Conservation (phyloP, 352 stramenopile species). For the Phytophthora megakarya region DNA sequence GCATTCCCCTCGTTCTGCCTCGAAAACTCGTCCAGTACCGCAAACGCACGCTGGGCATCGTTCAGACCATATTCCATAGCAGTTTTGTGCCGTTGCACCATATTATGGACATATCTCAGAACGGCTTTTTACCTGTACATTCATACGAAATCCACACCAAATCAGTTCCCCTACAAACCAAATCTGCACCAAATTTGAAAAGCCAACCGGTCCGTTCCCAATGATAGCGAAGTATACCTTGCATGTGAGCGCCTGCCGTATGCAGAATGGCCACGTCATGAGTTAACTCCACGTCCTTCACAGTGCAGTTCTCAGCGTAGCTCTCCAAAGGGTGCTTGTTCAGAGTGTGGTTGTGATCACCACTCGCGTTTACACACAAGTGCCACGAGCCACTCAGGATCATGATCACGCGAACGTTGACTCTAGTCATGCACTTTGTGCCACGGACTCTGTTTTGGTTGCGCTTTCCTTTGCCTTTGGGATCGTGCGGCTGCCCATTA, state of each 20-base stretch:
- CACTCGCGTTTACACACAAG: neutral
- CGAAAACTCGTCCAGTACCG: conserved; percentile 12
- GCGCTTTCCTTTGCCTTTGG: neutral
- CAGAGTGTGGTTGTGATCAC: conserved; percentile 3
- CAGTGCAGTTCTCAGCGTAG: neutral
- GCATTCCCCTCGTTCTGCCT: conserved; percentile 1
- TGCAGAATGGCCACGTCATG: neutral
- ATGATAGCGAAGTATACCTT: neutral
- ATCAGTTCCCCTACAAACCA: neutral
- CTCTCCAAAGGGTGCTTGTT: conserved; percentile 2
- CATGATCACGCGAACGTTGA: neutral
- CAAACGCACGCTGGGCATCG: conserved; percentile 2
- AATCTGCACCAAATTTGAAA: conserved; percentile 1
- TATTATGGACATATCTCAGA: conserved; percentile 14
- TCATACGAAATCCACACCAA: neutral
- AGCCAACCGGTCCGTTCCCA: neutral
- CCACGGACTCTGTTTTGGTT: neutral
- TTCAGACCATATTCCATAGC: neutral
- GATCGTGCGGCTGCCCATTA: neutral
- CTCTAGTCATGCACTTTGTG: neutral
- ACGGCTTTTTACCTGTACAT: neutral
- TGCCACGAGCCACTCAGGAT: neutral
- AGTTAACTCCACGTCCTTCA: no score
- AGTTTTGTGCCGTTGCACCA: conserved; percentile 4
- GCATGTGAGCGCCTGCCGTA: neutral